These are phyloP conservation scores for Saccharomycopsis sp. DNA, from an alignment of 805 yeast genomes.

Conservation along the genomic window DNA sequence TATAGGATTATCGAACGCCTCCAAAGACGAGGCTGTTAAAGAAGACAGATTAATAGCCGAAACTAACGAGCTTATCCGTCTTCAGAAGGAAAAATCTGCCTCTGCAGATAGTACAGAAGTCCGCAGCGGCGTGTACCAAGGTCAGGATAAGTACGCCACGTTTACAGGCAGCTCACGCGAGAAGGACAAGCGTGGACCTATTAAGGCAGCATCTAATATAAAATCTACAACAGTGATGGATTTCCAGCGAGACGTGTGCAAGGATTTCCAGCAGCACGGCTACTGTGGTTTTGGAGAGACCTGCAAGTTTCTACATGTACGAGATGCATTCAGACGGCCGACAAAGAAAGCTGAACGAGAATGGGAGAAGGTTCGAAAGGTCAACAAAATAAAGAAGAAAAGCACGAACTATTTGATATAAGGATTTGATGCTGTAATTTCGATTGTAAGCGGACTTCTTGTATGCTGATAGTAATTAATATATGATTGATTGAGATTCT, in stretches of 20 bases:
- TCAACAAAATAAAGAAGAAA: constrained; percentile 24
- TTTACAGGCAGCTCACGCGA: constrained; percentile 20
- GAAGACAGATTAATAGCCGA: constrained; percentile 22
- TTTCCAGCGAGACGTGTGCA: constrained; percentile 90
- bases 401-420: not conserved
- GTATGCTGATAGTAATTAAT: not conserved
- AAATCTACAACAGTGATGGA: constrained; percentile 67
- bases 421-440: not conserved
- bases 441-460: not conserved
- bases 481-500: not conserved
- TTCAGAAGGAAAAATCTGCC: constrained; percentile 14
- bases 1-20: constrained; percentile 11
- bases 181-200: constrained; percentile 31
- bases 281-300: constrained; percentile 97
- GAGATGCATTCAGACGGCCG: constrained; percentile 70
- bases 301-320: constrained; percentile 85
- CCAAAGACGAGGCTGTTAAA: constrained; percentile 24
- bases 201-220: constrained; percentile 40
- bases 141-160: constrained; percentile 25
- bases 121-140: constrained; percentile 28
- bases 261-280: constrained; percentile 85
- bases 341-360: constrained; percentile 62
- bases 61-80: constrained; percentile 18
- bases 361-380: constrained; percentile 45
- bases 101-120: not conserved